Base-by-base conservation (phyloP, 495 filamentous ascomycete genomes). In the Recurvomyces mirabilis region DNA sequence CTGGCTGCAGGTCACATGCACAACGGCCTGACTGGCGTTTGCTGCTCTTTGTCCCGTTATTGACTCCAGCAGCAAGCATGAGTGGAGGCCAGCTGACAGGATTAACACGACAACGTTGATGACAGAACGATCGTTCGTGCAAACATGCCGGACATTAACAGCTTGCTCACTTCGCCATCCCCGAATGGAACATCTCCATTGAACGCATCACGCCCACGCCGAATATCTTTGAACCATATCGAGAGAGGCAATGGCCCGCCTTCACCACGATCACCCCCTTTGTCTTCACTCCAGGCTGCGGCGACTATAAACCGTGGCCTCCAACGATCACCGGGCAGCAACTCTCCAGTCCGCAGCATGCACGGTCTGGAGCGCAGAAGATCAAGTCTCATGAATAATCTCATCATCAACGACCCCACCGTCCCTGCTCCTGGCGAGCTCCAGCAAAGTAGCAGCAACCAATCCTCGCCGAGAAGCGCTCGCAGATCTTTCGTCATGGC, bases 271-370 rank as follows among this genome's bases (percentile, higher is more conserved):
- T 74, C 72, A 20, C 71, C 77, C 13, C 75, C 78, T 9, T 65
- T 69, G 21, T 83, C 78, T 67, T 84, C 20, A 75, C 80, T 52
- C 74, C 79, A 36, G 24, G 50, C 50, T 9, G 71, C 81, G 12
- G 81, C 78, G 4, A 74, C 78, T 13, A 70, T 83, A 47, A 85
- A 84, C 56, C 76, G 80, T 12, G 75, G 79, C 23, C 68, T 84
- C 7, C 79, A 82, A 55, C 71, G 77, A 10, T 71, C 77, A 3
- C 74, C 78, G 15, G 68, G 56, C 38, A 70, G 69, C 68, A 30
- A 31, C 13, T 54, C 51, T 60, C 65, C 50, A 72, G 68, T 54
- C 70, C 56, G 60, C 70, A 17, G 26, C 17, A 29, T 21, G 17
- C 29, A 7, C 15, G 32, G 47, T 21, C 32, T 44, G 31, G 50